Conservation (phyloP, 805 yeast species). For the Citeromyces matritensis region DNA sequence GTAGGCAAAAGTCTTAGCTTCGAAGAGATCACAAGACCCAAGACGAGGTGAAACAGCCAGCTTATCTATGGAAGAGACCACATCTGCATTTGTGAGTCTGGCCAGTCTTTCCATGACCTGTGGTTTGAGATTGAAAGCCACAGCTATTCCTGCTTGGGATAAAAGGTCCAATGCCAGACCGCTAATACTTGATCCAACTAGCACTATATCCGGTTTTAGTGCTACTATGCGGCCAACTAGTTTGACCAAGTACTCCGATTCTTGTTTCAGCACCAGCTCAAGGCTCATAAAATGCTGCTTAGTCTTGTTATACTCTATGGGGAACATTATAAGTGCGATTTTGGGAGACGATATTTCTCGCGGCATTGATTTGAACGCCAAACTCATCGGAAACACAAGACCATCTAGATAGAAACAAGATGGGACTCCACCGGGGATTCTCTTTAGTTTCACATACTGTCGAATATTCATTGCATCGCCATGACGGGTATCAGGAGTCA, state of each 20-base stretch:
- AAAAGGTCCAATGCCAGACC: constrained; percentile 67
- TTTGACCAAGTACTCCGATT: constrained; percentile 68
- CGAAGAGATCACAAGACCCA: constrained; percentile 64
- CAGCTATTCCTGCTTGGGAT: constrained; percentile 65
- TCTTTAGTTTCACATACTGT: constrained; percentile 79
- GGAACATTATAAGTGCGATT: constrained; percentile 75
- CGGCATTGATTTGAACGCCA: constrained; percentile 75
- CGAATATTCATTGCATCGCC: constrained; percentile 74
- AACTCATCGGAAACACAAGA: constrained; percentile 65
- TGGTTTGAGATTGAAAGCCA: constrained; percentile 67
- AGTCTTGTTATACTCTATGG: constrained; percentile 69
- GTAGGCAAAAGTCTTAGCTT: constrained; percentile 49
- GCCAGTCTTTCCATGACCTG: constrained; percentile 71
- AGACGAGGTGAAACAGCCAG: constrained; percentile 55
- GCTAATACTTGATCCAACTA: constrained; percentile 67
- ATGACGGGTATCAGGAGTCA: constrained; percentile 42
- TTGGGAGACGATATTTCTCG: constrained; percentile 47
- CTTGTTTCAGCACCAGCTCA: constrained; percentile 77
- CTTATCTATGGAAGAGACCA: constrained; percentile 76
- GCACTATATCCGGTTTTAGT: constrained; percentile 62
- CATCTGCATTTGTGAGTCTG: constrained; percentile 68
- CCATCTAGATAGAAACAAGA: constrained; percentile 63
- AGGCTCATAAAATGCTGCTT: constrained; percentile 45
- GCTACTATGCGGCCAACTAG: constrained; percentile 67
- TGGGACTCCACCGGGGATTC: constrained; percentile 58